Base-by-base conservation (phyloP, 306 rosid genomes). In the Coriaria nepalensis region DNA sequence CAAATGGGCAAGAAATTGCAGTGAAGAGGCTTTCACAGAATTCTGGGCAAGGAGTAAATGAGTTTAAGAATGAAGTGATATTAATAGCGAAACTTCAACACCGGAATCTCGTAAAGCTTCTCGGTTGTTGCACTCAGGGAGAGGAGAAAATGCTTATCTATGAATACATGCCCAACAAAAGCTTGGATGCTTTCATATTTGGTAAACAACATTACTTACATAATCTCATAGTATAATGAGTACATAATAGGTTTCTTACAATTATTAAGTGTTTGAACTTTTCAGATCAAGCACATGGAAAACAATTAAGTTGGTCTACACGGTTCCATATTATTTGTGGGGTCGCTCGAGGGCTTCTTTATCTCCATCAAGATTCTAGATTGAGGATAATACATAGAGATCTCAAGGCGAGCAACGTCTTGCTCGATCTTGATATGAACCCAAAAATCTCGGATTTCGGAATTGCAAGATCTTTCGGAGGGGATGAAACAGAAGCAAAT, bases 51-150 rank as follows among this genome's bases (percentile, higher is more conserved):
- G n/a, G n/a, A n/a, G n/a, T n/a, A n/a, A n/a, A n/a, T n/a, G n/a
- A n/a, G n/a, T n/a, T n/a, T n/a, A n/a, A n/a, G n/a, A n/a, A n/a
- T n/a, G n/a, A n/a, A n/a, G n/a, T n/a, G n/a, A n/a, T n/a, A n/a
- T 60, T 73, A 6, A 69, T 73, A 15, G 72, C 74, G 38, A 69
- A 69, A 51, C 69, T 77, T 53, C 77, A 77, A 50, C 83, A 66
- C 72, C 65, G 79, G 40, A 77, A 73, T 56, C 70, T 73, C 45
- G 79, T 49, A n/a, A n/a, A n/a, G n/a, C n/a, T n/a, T n/a, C n/a
- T n/a, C n/a, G n/a, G n/a, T n/a, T n/a, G n/a, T n/a, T 73, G 77
- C 80, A 50, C 60, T 56, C 65, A 73, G 32, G 71, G 64, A 47
- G 74, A 62, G 7, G 74, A 77, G 51, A 69, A 52, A 35, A 35